Conservation (phyloP, 192 early-diverging fungal species). For the Phycomyces blakesleeanus region DNA sequence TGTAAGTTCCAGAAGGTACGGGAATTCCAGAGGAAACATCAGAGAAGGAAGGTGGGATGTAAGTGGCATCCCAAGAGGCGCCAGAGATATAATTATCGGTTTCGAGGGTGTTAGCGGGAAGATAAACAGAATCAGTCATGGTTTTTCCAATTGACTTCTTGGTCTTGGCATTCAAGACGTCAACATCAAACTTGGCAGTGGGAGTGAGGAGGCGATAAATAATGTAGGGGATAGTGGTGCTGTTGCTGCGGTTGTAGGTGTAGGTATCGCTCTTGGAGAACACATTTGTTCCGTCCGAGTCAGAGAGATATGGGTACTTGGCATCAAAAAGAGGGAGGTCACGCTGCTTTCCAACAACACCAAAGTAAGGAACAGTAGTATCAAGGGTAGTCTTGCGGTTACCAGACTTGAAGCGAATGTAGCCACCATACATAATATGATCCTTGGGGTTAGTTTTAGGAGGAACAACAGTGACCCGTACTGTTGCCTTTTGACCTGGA, state of each 20-base stretch:
- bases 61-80: constrained; percentile 22
- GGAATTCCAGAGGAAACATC: neutral
- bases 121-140: constrained; percentile 7
- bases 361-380: constrained; percentile 46
- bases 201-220: constrained; percentile 22
- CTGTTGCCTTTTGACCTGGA: constrained; percentile 18
- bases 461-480: constrained; percentile 25
- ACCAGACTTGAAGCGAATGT: constrained; percentile 30
- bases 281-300: neutral
- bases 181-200: constrained; percentile 18
- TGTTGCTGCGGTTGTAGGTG: constrained; percentile 6
- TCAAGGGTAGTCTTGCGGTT: constrained; percentile 9
- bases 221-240: constrained; percentile 5
- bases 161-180: constrained; percentile 22
- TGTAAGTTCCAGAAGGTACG: constrained; percentile 21
- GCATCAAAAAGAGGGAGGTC: constrained; percentile 44
- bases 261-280: constrained; percentile 9
- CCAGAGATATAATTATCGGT: neutral
- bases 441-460: constrained; percentile 30
- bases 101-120: constrained; percentile 27
- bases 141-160: constrained; percentile 21
- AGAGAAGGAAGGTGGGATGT: constrained; percentile 5
- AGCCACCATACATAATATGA: constrained; percentile 48
- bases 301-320: constrained; percentile 11
- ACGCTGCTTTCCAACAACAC: constrained; percentile 40